Evolutionary conservation across 192 early-diverging fungal species (phyloP).

Genomic region (Spizellomyces sp.): DNA sequence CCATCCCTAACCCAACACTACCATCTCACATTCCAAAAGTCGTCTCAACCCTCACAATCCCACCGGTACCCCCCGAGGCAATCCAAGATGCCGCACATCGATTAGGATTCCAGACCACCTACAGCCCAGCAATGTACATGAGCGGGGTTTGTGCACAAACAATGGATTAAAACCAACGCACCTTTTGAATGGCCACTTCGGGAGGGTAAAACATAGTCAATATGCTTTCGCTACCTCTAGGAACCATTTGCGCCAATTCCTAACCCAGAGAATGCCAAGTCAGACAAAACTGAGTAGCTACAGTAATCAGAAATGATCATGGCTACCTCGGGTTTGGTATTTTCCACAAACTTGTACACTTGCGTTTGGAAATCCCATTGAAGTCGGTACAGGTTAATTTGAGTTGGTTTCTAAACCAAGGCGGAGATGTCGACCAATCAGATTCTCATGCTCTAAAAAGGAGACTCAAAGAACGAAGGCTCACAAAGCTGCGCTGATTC

Average conservation of each 20-base stretch:
- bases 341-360: slow-evolving; percentile 31
- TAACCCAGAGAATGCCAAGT: neutral
- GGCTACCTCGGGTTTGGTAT: neutral
- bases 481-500: neutral
- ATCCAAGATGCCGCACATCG: slow-evolving; percentile 21
- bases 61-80: slow-evolving; percentile 26
- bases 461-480: neutral
- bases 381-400: slow-evolving; percentile 33
- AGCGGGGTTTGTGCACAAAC: neutral
- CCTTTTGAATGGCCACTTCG: slow-evolving; percentile 45
- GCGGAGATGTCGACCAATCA: neutral
- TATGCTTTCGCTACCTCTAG: slow-evolving; percentile 25
- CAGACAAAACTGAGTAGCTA: neutral
- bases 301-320: neutral
- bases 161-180: slow-evolving; percentile 5
- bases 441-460: neutral
- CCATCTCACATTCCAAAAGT: slow-evolving; percentile 1
- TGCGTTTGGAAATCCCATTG: slow-evolving; percentile 19
- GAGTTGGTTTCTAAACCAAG: slow-evolving; percentile 13
- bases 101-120: slow-evolving; percentile 37
- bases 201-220: slow-evolving; percentile 30
- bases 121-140: neutral
- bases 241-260: slow-evolving; percentile 9
- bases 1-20: too few relatives aligned
- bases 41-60: slow-evolving; percentile 35